phyloP scores from a whole-genome alignment of 805 yeast species.

The Candida boidinii region DNA sequence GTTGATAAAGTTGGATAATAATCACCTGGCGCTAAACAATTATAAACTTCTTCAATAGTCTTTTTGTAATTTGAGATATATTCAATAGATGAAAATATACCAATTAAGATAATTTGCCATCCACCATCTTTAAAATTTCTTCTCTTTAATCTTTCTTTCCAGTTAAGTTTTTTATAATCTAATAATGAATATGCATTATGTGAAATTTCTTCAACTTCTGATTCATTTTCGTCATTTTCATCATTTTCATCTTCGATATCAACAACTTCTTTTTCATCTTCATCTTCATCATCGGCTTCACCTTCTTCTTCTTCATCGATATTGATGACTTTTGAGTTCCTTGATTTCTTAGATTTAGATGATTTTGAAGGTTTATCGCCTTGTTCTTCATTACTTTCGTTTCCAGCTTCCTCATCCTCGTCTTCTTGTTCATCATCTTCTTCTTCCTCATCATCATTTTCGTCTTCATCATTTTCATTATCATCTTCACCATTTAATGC shows the following conservation, averaged over 20 bases:
- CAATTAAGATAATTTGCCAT: conserved; percentile 75
- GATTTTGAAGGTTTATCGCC: conserved; percentile 10
- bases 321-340: conserved; percentile 4
- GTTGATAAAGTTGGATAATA: conserved; percentile 39
- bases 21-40: conserved; percentile 48
- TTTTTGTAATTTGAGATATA: conserved; percentile 45
- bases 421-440: conserved; percentile 15
- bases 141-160: conserved; percentile 72
- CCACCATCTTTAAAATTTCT: conserved; percentile 76
- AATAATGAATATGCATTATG: conserved; percentile 39
- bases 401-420: conserved; percentile 3
- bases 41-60: conserved; percentile 42
- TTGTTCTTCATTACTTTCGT: conserved; percentile 6
- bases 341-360: conserved; percentile 8
- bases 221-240: conserved; percentile 12
- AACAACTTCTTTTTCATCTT: conserved; percentile 13
- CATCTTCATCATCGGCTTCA: conserved; percentile 16
- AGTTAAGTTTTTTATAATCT: conserved; percentile 51
- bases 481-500: conserved; percentile 11
- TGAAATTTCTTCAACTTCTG: conserved; percentile 22
- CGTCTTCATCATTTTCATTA: conserved; percentile 15
- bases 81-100: conserved; percentile 56
- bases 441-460: conserved; percentile 14
- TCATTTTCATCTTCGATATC: conserved; percentile 16
- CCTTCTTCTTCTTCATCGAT: conserved; percentile 19